These are phyloP conservation scores for Schrenkiella parvula DNA, from an alignment of 345 rosid species.

Conservation along the genomic window DNA sequence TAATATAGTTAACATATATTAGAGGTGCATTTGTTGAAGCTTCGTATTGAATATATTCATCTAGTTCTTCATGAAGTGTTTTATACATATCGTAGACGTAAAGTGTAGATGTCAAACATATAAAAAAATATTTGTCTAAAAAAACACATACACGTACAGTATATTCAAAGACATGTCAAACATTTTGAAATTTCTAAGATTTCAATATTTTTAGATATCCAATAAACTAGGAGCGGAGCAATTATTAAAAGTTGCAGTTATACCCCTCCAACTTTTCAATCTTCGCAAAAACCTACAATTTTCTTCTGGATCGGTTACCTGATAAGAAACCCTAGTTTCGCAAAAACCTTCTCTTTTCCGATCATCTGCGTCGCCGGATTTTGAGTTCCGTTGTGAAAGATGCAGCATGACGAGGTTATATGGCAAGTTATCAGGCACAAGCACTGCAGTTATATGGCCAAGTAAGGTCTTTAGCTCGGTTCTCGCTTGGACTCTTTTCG, in stretches of 20 bases:
- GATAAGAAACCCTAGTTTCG: background rate
- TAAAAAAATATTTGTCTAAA: too few relatives aligned
- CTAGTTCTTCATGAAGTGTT: too few relatives aligned
- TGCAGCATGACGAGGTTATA: slow-evolving; percentile 97
- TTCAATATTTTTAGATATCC: too few relatives aligned
- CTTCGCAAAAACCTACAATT: background rate
- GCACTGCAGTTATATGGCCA: slow-evolving; percentile 97
- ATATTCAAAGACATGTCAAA: too few relatives aligned
- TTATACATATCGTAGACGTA: too few relatives aligned
- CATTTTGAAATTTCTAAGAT: too few relatives aligned
- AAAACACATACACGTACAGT: too few relatives aligned
- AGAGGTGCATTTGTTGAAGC: too few relatives aligned
- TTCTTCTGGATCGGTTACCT: background rate
- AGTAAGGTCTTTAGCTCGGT: slow-evolving; percentile 32
- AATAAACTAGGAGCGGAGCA: background rate
- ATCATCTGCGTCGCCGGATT: background rate
- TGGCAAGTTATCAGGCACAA: slow-evolving; percentile 97
- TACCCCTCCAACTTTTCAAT: background rate
- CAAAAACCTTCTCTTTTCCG: background rate
- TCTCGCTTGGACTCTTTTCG: background rate
- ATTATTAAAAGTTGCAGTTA: background rate
- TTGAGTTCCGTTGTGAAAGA: slow-evolving; percentile 17
- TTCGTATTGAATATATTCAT: too few relatives aligned
- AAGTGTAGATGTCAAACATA: too few relatives aligned
- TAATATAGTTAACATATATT: too few relatives aligned